Evolutionary conservation across 176 grass and related monocot species (phyloP).

Genomic region (Phyllostachys edulis): DNA sequence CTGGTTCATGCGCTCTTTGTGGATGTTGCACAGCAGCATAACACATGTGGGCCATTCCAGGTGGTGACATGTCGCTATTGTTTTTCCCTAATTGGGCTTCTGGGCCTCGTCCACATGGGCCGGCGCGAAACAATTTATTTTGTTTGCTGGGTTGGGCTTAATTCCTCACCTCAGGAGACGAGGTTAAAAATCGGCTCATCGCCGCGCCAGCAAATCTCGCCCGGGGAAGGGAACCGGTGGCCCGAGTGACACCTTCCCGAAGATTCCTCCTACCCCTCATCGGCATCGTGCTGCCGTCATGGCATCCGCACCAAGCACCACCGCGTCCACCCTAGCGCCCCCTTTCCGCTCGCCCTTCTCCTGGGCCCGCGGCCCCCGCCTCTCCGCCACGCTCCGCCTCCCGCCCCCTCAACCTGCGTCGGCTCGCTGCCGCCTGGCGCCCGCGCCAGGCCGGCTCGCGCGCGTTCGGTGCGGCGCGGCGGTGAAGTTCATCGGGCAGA

Average conservation of each 20-base stretch:
- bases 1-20: neutral
- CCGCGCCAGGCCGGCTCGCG: neutral
- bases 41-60: neutral
- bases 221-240: slow-evolving; percentile 24
- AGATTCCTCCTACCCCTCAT: slow-evolving; percentile 33
- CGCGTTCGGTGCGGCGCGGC: slow-evolving; percentile 59
- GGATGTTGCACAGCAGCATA: neutral
- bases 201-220: neutral
- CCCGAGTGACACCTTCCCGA: slow-evolving; percentile 36
- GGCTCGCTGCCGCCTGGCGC: slow-evolving; percentile 7
- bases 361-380: neutral
- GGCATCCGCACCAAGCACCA: slow-evolving; percentile 51
- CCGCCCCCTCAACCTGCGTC: neutral
- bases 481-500: slow-evolving; percentile 48
- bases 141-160: slow-evolving; percentile 4
- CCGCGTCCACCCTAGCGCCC: slow-evolving; percentile 19
- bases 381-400: neutral
- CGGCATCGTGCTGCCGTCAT: slow-evolving; percentile 40
- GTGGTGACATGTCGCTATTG: neutral
- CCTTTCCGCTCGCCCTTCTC: slow-evolving; percentile 1
- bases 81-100: neutral
- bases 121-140: neutral
- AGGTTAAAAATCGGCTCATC: neutral
- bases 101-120: neutral
- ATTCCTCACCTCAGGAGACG: neutral